Conservation (phyloP, 768 basidiomycete genomes). For the Tricholoma furcatifolium region DNA sequence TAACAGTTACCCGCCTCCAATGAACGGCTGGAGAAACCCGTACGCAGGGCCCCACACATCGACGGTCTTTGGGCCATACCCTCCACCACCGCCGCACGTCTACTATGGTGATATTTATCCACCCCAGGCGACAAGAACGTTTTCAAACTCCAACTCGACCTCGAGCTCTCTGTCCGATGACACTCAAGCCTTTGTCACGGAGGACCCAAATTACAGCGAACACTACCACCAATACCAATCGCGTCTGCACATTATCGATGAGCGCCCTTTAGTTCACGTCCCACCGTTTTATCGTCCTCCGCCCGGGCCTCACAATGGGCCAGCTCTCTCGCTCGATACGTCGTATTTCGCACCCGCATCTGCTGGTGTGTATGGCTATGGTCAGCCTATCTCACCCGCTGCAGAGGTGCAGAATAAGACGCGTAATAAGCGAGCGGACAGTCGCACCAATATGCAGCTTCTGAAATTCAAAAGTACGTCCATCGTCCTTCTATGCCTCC, state of each 20-base stretch:
- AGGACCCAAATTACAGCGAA: constrained; percentile 40
- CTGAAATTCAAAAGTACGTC: constrained; percentile 42
- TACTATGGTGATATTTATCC: constrained; percentile 13
- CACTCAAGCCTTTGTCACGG: constrained; percentile 27
- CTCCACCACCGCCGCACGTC: constrained; percentile 3
- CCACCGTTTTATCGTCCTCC: constrained; percentile 25
- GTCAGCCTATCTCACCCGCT: constrained; percentile 9
- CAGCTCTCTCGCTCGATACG: constrained; percentile 20
- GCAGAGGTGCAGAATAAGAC: constrained; percentile 10
- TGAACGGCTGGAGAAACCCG: constrained; percentile 1
- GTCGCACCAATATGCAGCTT: constrained; percentile 27
- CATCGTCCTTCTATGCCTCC: background rate
- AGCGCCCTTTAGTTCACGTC: constrained; percentile 30
- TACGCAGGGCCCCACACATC: constrained; percentile 6
- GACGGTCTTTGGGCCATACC: constrained; percentile 9
- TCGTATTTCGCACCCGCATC: constrained; percentile 14
- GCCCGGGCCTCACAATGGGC: constrained; percentile 3
- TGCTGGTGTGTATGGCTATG: constrained; percentile 7
- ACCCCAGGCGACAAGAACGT: constrained; percentile 10
- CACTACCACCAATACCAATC: constrained; percentile 40
- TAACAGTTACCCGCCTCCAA: constrained; percentile 2
- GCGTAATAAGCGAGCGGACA: constrained; percentile 21
- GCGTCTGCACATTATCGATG: constrained; percentile 33
- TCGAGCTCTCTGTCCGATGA: constrained; percentile 28
- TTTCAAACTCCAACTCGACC: constrained; percentile 15